These are phyloP conservation scores for Colletotrichum sidae DNA, from an alignment of 2,329 filamentous ascomycete species.

Conservation along the genomic window DNA sequence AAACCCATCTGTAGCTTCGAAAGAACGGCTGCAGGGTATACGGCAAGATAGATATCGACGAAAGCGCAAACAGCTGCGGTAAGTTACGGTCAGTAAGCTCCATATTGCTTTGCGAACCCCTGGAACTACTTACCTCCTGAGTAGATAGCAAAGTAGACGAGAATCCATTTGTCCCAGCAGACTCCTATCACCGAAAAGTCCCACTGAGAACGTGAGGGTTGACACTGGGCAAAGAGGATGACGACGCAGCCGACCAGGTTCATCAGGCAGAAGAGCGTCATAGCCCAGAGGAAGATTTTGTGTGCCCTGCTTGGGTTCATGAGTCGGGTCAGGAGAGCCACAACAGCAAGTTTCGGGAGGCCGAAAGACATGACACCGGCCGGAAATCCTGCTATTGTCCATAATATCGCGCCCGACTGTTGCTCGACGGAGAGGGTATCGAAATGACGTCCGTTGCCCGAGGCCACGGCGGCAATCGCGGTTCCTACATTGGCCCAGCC, in stretches of 20 bases:
- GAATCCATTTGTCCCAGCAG: constrained; percentile 49
- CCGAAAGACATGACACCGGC: constrained; percentile 53
- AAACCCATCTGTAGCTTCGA: constrained; percentile 50
- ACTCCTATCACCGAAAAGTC: constrained; percentile 44
- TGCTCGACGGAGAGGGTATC: constrained; percentile 44
- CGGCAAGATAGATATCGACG: constrained; percentile 55
- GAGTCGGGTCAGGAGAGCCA: constrained; percentile 51
- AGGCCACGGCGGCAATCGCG: constrained; percentile 47
- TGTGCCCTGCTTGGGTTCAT: constrained; percentile 51
- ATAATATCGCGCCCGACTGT: constrained; percentile 47
- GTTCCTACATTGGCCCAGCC: constrained; percentile 49
- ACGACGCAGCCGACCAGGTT: constrained; percentile 50
- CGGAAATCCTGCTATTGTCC: constrained; percentile 50
- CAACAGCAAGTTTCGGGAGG: constrained; percentile 55
- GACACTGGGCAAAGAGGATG: constrained; percentile 56
- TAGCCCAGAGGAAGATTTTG: constrained; percentile 49
- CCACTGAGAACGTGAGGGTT: constrained; percentile 54
- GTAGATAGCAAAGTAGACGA: constrained; percentile 54
- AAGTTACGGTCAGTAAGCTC: background rate
- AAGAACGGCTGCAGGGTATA: constrained; percentile 53
- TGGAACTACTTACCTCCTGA: constrained; percentile 47
- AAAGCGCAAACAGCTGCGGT: constrained; percentile 47
- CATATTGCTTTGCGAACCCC: background rate
- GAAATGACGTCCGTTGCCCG: constrained; percentile 55
- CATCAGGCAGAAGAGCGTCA: constrained; percentile 46